Conservation (phyloP, 441 rosid species). For the Iberis amara region DNA sequence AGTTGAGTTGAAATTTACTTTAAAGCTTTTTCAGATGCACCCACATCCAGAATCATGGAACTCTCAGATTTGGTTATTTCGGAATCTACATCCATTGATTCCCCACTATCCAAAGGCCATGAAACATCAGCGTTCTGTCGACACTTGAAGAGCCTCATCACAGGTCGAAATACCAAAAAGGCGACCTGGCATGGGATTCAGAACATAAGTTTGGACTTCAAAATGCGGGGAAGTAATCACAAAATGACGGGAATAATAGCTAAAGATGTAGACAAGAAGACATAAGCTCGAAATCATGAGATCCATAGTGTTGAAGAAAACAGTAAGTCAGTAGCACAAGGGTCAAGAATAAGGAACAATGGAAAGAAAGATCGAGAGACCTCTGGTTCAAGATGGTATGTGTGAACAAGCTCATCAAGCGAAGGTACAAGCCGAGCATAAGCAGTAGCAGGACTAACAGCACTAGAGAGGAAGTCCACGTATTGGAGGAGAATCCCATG, state of each 20-base stretch:
- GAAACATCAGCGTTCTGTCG: conserved; percentile 58
- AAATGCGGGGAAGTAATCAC: conserved; percentile 6
- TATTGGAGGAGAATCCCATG: conserved; percentile 99
- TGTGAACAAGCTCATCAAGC: conserved; percentile 83
- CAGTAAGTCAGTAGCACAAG: no score
- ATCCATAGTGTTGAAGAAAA: conserved; percentile 19
- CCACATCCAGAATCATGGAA: conserved; percentile 62
- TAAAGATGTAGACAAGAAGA: conserved; percentile 14
- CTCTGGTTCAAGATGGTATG: conserved; percentile 98
- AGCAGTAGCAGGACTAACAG: conserved; percentile 70
- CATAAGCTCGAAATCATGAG: conserved; percentile 20
- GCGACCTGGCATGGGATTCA: conserved; percentile 58
- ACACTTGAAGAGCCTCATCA: conserved; percentile 94
- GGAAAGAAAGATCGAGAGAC: conserved; percentile 39
- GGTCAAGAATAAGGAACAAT: conserved; percentile 15
- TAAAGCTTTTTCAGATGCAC: conserved; percentile 52
- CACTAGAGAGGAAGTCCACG: conserved; percentile 91
- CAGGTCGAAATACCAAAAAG: conserved; percentile 93
- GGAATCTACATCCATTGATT: conserved; percentile 33
- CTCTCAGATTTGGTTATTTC: conserved; percentile 42
- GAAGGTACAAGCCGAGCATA: conserved; percentile 86
- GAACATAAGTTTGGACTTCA: conserved; percentile 16
- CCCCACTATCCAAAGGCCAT: conserved; percentile 85
- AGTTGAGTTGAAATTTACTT: conserved; percentile 41
- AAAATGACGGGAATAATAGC: conserved; percentile 1